Evolutionary conservation across 306 rosid species (phyloP).

Genomic region (Gastrolobium villosum): DNA sequence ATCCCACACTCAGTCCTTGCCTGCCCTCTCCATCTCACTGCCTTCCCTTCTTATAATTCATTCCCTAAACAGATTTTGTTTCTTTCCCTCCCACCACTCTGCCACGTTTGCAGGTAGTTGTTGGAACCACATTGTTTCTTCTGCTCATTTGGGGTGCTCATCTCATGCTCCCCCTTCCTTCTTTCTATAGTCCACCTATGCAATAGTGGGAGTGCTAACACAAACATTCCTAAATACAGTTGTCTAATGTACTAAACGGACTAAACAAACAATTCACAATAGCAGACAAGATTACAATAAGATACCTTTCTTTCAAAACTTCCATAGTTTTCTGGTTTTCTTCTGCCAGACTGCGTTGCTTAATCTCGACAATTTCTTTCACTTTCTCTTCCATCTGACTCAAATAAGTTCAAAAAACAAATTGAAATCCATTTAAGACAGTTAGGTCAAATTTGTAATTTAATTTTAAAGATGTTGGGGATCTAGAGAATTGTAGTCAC

Average conservation of each 20-base stretch:
- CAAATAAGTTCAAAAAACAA: constrained; percentile 43
- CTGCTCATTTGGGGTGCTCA: not conserved
- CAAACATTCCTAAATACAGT: constrained; percentile 2
- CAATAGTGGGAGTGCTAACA: constrained; percentile 24
- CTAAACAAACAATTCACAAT: constrained; percentile 36
- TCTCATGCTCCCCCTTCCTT: not conserved
- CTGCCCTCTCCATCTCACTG: constrained; percentile 25
- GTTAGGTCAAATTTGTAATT: constrained; percentile 16
- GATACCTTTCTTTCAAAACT: constrained; percentile 89
- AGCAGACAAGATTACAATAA: constrained; percentile 31
- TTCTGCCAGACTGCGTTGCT: constrained; percentile 97
- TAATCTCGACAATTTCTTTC: constrained; percentile 95
- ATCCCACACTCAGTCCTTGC: constrained; percentile 26
- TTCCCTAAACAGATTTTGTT: not conserved
- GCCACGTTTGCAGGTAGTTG: constrained; percentile 31
- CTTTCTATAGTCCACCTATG: constrained; percentile 1
- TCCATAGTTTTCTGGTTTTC: constrained; percentile 95
- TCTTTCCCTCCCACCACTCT: constrained; percentile 36
- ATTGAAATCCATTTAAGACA: constrained; percentile 40
- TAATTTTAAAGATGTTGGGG: constrained; percentile 15
- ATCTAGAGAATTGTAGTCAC: not conserved
- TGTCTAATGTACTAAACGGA: constrained; percentile 5
- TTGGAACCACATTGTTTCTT: constrained; percentile 6
- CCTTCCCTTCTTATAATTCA: constrained; percentile 27
- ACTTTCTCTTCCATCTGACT: constrained; percentile 96